A percentile compares a stretch with the other conserved stretches of the same genome.
These are phyloP conservation scores for Xanthoconium purpureum DNA, from an alignment of 768 basidiomycete genomes.

Conservation along the genomic window DNA sequence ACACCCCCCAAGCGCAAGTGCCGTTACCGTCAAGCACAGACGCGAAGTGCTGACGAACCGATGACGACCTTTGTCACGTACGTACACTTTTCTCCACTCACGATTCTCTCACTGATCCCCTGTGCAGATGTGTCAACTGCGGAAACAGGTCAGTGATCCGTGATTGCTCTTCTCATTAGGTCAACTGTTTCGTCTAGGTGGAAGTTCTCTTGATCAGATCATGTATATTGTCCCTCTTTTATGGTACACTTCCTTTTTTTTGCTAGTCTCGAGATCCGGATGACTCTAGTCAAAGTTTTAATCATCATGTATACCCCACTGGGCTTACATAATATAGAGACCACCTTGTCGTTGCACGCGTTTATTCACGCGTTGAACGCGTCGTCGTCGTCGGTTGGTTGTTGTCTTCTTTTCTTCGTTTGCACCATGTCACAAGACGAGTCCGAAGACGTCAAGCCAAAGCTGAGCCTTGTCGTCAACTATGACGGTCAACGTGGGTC, in stretches of 20 bases:
- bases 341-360: constrained; percentile 11
- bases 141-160: constrained; percentile 47
- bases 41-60: constrained; percentile 95
- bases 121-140: constrained; percentile 60
- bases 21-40: constrained; percentile 94
- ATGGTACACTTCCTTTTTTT: constrained; percentile 2
- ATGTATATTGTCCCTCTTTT: not conserved
- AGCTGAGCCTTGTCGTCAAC: constrained; percentile 57
- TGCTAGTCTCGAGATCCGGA: not conserved
- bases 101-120: not conserved
- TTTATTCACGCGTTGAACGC: constrained; percentile 11
- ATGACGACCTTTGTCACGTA: constrained; percentile 98
- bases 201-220: constrained; percentile 54
- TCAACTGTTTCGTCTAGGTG: constrained; percentile 37
- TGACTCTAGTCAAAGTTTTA: not conserved
- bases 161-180: not conserved
- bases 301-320: constrained; percentile 23
- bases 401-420: not conserved
- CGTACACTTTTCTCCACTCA: constrained; percentile 19
- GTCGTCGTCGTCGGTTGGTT: not conserved
- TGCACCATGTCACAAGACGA: constrained; percentile 34
- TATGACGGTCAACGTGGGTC: constrained; percentile 54
- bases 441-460: constrained; percentile 59
- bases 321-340: constrained; percentile 21
- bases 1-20: constrained; percentile 62